Evolutionary conservation across 345 rosid genomes (phyloP), one percentile per base, ranked within the genome.

Genomic region (Populus euphratica): DNA sequence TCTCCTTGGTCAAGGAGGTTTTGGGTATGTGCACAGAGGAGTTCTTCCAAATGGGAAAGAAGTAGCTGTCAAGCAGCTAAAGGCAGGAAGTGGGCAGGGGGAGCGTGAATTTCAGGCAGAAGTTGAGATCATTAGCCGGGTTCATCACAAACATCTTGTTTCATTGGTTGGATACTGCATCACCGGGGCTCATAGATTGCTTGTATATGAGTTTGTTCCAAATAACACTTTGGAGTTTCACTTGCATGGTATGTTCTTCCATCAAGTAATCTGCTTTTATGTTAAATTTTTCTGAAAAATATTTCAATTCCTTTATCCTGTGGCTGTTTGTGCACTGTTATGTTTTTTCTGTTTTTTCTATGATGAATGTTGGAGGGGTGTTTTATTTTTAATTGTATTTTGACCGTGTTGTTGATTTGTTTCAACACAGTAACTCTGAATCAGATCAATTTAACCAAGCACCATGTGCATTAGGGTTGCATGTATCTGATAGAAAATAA

Each of bases 151-250:
- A 35, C 82, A 80, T 75, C 83, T 81, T 56, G 83, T 81, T 66
- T 81, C 83, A 2, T 38, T 81, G 76, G 83, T 81, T 76, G 83
- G 83, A 67, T 81, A 81, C 68, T 81, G 83, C 73, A 81, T 81
- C 39, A 81, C 83, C 25, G 83, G 79, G 12, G 72, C 80, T 25
- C 73, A 81, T 69, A 81, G 79, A 66, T 59, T 81, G 35, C 83
- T 81, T 25, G 83, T 81, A 41, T 81, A 81, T 23, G 83, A 81
- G 77, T 81, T 81, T 63, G 83, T 81, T 72, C 49, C 82, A 18
- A 80, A 80, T 75, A 63, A 75, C 75, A 80, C 78, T 38, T 21
- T 80, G 75, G 82, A 81, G 80, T 81, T 76, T 70, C 83, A 81
- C 80, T 76, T 81, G n/a, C 83, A 81, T 59, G 83, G 83, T 81